phyloP scores from a whole-genome alignment of 1,284 basidiomycete genomes.

The Melampsora americana region DNA sequence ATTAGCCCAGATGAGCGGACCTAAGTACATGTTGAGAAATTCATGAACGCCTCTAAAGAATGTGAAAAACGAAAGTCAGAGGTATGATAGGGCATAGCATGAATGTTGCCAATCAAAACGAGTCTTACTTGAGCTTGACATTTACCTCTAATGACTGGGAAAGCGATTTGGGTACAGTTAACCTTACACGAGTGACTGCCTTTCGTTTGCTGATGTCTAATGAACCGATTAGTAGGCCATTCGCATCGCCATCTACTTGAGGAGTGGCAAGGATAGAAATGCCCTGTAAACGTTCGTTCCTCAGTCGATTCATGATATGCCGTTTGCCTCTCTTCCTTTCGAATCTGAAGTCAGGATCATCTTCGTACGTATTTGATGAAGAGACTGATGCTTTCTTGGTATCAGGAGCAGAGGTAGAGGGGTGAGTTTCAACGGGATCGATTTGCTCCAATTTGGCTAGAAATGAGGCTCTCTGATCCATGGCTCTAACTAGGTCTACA shows the following conservation, averaged over 20 bases:
- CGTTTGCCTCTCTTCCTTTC: conserved; percentile 25
- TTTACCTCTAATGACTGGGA: not conserved
- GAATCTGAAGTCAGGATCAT: conserved; percentile 22
- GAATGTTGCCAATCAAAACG: too few species aligned
- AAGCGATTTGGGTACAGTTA: not conserved
- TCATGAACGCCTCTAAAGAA: conserved; percentile 20
- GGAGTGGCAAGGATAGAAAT: conserved; percentile 1
- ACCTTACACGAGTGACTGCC: conserved; percentile 12
- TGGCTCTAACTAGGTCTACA: not conserved
- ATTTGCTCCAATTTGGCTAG: not conserved
- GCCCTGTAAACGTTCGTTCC: conserved; percentile 16
- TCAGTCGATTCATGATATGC: conserved; percentile 28
- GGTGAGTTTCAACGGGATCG: not conserved
- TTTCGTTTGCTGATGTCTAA: conserved; percentile 22
- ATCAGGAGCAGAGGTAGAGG: not conserved
- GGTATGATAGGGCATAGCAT: too few species aligned
- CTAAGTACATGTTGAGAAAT: conserved; percentile 27
- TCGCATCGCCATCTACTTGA: too few species aligned
- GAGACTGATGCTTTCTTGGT: not conserved
- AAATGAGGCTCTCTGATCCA: not conserved
- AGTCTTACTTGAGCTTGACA: not conserved
- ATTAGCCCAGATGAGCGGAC: conserved; percentile 30
- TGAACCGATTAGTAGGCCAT: not conserved
- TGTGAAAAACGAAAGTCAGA: not conserved
- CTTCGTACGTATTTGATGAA: conserved; percentile 15